phyloP scores from a whole-genome alignment of 768 basidiomycete genomes.

The Mycena vitilis region DNA sequence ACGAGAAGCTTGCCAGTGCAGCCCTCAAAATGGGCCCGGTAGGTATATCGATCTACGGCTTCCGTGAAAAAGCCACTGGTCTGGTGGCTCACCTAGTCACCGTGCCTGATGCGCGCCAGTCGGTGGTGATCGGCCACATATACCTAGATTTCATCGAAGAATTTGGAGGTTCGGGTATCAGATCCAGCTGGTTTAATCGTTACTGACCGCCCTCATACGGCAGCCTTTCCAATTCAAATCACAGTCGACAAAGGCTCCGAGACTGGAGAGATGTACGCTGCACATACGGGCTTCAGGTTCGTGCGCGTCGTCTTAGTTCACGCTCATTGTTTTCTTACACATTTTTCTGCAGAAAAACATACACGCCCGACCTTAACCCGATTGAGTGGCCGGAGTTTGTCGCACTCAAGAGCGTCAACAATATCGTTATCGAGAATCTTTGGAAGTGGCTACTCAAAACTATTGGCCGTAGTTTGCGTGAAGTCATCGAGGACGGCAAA shows the following conservation, averaged over 20 bases:
- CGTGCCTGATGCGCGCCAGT: slow-evolving; percentile 2
- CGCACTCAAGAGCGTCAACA: slow-evolving; percentile 36
- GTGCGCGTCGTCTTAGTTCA: background rate
- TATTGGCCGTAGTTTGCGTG: slow-evolving; percentile 23
- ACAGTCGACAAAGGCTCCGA: slow-evolving; percentile 8
- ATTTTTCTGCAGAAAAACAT: background rate
- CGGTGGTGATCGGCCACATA: slow-evolving; percentile 1
- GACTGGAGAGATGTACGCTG: slow-evolving; percentile 10
- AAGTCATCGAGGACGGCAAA: slow-evolving; percentile 11
- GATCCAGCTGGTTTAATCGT: background rate
- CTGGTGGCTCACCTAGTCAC: background rate
- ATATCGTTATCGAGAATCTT: slow-evolving; percentile 40
- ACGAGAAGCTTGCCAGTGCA: slow-evolving; percentile 3
- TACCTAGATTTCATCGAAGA: slow-evolving; percentile 7
- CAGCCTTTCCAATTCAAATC: background rate
- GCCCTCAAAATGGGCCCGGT: slow-evolving; percentile 17
- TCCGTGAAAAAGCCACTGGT: background rate
- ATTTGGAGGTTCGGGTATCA: background rate
- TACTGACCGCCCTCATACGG: background rate
- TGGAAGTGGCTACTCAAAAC: slow-evolving; percentile 39
- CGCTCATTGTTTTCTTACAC: background rate
- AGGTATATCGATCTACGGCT: slow-evolving; percentile 9
- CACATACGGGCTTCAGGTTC: background rate
- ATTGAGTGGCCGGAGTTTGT: slow-evolving; percentile 32
- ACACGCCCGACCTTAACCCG: slow-evolving; percentile 34